Base-by-base conservation (phyloP, 306 rosid species). In the Rosa lucieae region DNA sequence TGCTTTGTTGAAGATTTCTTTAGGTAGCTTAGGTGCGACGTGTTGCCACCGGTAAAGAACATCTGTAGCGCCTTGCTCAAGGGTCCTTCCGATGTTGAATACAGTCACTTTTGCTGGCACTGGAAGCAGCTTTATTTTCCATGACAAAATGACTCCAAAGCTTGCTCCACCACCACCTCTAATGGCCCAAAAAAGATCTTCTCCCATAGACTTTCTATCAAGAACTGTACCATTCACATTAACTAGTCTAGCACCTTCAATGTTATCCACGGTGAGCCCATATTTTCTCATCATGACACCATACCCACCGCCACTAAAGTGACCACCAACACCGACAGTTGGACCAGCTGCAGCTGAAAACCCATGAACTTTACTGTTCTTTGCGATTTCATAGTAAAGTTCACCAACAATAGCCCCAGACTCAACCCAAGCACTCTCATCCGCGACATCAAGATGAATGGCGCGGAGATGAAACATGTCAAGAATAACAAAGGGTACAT, bases 361-460 rank as follows among this genome's bases (percentile, higher is more conserved):
- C 15, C 67, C 82, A 3, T 43, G 72, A 35, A 56, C 74, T 3
- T 66, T 76, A 62, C 77, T 76, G 20, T 80, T 80, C 61, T 76
- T 18, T 48, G 61, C 78, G 23, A 91, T 81, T 7, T 77, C 48
- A 18, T 87, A 81, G 70, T 87, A 89, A 73, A 91, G 65, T 48
- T 91, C 87, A 43, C 93, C 95, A 3, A 89, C 84, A 13, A 90
- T 90, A 0, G 91, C 91, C n/a, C 92, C 91, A 1, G 87, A 23
- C 68, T 82, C 78, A 63, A 89, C 66, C 84, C 85, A 84, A 21
- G 88, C 90, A 29, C 83, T 67, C 82, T 61, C 77, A 43, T 85
- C 86, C 42, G 61, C 68, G 4, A 81, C 49, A 51, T 89, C 84
- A 23, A 91, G 79, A 6, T 37, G 18, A 70, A 91, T 29, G 9